Percentiles rank a stretch among this genome's conserved stretches.
phyloP scores from a whole-genome alignment of 495 filamentous ascomycete species.

The Usnea hakonensis region DNA sequence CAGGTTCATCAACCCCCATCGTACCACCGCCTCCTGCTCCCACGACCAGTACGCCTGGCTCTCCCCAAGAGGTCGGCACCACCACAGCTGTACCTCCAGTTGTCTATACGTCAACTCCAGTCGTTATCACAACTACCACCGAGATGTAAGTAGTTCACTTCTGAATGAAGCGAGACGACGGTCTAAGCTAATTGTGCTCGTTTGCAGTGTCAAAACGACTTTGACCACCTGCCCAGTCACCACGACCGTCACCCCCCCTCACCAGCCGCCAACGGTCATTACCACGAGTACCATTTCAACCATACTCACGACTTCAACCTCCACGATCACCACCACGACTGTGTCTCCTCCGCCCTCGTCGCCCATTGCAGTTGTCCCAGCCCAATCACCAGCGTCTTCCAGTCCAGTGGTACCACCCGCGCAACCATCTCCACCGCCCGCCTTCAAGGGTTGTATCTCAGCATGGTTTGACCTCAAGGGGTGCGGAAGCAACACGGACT shows the following conservation, averaged over 20 bases:
- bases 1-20: not conserved
- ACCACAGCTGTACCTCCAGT: not conserved
- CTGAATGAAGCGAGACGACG: not conserved
- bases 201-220: slow-evolving; percentile 28
- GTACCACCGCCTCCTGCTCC: not conserved
- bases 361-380: slow-evolving; percentile 18
- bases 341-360: slow-evolving; percentile 2
- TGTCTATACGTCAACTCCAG: slow-evolving; percentile 1
- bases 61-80: not conserved
- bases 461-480: slow-evolving; percentile 68
- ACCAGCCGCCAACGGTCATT: slow-evolving; percentile 26
- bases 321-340: slow-evolving; percentile 32
- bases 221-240: slow-evolving; percentile 41
- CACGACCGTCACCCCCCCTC: slow-evolving; percentile 32
- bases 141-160: not conserved
- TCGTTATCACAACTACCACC: not conserved
- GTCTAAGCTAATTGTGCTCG: not conserved
- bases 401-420: slow-evolving; percentile 29
- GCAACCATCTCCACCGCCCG: slow-evolving; percentile 24
- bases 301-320: slow-evolving; percentile 33
- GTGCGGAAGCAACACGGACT: slow-evolving; percentile 79
- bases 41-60: not conserved
- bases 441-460: slow-evolving; percentile 83
- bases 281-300: slow-evolving; percentile 30
- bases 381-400: slow-evolving; percentile 14